These are phyloP conservation scores for Penicillium vulpinum DNA, from an alignment of 2,329 filamentous ascomycete species.

Conservation along the genomic window DNA sequence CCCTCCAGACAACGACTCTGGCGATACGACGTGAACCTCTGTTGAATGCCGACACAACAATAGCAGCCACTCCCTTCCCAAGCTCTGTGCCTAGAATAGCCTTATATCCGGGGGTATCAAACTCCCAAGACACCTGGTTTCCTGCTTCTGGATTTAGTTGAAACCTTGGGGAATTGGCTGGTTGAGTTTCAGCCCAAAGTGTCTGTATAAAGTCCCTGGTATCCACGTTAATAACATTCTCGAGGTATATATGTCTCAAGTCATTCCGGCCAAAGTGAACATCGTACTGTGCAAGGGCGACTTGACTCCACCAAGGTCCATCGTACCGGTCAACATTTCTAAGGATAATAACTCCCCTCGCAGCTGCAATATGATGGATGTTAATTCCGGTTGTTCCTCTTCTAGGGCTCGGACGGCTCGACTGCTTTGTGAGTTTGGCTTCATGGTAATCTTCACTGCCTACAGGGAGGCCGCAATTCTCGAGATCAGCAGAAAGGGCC, in stretches of 20 bases:
- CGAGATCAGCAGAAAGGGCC: not conserved
- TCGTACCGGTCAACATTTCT: not conserved
- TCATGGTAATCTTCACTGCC: not conserved
- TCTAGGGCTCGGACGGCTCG: not conserved
- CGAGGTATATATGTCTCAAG: not conserved
- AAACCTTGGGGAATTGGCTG: not conserved
- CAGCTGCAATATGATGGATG: not conserved
- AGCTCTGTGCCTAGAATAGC: constrained; percentile 1
- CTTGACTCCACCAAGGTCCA: not conserved
- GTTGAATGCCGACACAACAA: not conserved
- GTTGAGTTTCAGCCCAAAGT: not conserved
- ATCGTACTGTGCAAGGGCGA: not conserved
- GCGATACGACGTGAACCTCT: not conserved
- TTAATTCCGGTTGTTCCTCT: not conserved
- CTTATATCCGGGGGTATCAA: not conserved
- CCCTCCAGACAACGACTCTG: not conserved
- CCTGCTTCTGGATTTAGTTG: not conserved
- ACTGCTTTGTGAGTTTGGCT: not conserved
- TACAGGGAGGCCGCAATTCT: not conserved
- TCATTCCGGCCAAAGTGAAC: not conserved
- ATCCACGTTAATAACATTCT: not conserved
- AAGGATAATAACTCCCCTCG: not conserved
- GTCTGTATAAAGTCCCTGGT: not conserved
- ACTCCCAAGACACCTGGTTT: not conserved
- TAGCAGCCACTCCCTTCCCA: constrained; percentile 1